Evolutionary conservation across 2,329 filamentous ascomycete species (phyloP).

Genomic region (Pestalotiopsis sp.): DNA sequence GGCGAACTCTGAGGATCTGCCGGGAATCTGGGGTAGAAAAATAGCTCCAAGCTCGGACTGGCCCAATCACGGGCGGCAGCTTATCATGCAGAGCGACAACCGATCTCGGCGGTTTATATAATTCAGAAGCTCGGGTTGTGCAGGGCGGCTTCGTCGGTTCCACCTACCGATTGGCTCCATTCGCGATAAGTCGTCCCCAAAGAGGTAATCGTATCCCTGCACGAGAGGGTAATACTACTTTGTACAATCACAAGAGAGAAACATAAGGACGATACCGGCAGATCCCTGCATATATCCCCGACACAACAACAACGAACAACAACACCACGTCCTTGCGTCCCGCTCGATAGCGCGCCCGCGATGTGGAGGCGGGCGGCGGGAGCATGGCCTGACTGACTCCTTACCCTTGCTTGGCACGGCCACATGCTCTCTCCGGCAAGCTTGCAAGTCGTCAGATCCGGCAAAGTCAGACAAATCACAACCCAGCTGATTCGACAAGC

Average conservation of each 20-base stretch:
- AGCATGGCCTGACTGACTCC: background rate
- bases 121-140: background rate
- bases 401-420: background rate
- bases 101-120: background rate
- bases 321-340: background rate
- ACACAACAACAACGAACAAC: background rate
- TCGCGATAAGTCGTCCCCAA: background rate
- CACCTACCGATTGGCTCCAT: background rate
- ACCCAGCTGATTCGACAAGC: background rate
- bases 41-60: background rate
- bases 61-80: background rate
- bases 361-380: background rate
- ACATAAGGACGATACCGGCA: background rate
- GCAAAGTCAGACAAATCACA: background rate
- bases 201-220: background rate
- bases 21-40: background rate
- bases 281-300: background rate
- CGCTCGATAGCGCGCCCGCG: background rate
- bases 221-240: background rate
- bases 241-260: background rate
- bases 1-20: background rate
- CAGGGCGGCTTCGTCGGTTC: background rate
- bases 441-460: background rate
- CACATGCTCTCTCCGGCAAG: background rate
- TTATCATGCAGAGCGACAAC: background rate